phyloP scores from a whole-genome alignment of 768 basidiomycete genomes.

The Lactarius sp. region DNA sequence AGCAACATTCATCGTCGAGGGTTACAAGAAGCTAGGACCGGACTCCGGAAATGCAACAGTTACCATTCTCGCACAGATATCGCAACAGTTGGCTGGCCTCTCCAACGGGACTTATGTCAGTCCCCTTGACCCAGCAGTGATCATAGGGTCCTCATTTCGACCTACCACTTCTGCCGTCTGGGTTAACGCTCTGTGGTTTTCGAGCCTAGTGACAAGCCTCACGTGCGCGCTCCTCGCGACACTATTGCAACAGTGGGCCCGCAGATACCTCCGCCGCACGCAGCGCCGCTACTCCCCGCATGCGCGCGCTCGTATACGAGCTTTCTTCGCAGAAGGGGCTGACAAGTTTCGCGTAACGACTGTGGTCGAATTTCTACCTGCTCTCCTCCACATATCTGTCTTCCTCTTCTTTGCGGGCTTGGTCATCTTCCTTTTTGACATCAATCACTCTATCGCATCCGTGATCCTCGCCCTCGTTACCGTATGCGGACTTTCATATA shows the following conservation, averaged over 20 bases:
- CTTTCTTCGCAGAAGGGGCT: constrained; percentile 1
- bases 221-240: neutral
- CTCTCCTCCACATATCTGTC: neutral
- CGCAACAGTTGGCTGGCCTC: neutral
- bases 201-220: neutral
- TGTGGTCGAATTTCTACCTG: neutral
- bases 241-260: neutral
- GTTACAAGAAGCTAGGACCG: constrained; percentile 5
- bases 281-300: neutral
- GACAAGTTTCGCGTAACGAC: neutral
- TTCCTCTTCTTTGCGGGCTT: constrained; percentile 7
- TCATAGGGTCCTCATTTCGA: neutral
- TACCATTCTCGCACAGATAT: neutral
- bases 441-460: neutral
- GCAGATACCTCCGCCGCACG: neutral
- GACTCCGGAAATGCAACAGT: neutral
- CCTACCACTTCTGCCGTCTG: neutral
- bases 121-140: neutral
- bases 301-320: neutral
- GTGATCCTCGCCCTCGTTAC: neutral
- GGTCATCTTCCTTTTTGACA: neutral
- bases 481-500: neutral
- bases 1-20: constrained; percentile 13
- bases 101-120: neutral
- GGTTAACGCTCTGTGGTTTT: neutral